Conservation (phyloP, 768 basidiomycete species). For the Multifurca ochricompacta region DNA sequence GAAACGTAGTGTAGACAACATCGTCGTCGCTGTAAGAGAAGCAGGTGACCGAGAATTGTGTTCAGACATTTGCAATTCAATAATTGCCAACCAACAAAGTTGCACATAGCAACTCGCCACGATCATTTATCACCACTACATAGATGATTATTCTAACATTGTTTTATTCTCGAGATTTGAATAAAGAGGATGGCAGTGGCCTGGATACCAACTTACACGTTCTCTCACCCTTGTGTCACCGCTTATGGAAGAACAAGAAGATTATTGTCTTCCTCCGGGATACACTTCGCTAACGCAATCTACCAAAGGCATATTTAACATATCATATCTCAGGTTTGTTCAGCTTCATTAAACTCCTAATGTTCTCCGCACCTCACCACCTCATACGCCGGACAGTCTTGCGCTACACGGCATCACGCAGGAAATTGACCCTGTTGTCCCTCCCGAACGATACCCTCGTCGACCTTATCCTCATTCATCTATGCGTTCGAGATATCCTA, state of each 20-base stretch:
- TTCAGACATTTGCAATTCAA: no score
- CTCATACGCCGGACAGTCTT: slow-evolving; percentile 12
- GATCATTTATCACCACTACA: neutral
- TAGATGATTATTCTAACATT: neutral
- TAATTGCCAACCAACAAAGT: no score
- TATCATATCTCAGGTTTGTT: neutral
- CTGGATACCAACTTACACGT: slow-evolving; percentile 3
- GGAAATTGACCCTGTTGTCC: neutral
- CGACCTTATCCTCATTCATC: slow-evolving; percentile 17
- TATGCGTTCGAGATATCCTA: slow-evolving; percentile 19
- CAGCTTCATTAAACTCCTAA: neutral
- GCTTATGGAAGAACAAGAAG: slow-evolving; percentile 14
- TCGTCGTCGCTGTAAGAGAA: neutral
- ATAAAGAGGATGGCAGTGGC: neutral
- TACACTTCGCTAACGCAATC: neutral
- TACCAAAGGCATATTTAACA: slow-evolving; percentile 11
- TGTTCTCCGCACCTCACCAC: neutral
- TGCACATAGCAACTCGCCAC: neutral
- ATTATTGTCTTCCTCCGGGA: slow-evolving; percentile 6
- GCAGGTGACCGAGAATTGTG: slow-evolving; percentile 7
- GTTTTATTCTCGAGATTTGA: slow-evolving; percentile 1
- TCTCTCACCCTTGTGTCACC: neutral
- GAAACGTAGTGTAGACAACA: slow-evolving; percentile 13
- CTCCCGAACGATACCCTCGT: slow-evolving; percentile 18
- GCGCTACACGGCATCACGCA: neutral